Percentiles rank a stretch among this genome's conserved stretches.
These are phyloP conservation scores for Earliella scabrosa DNA, from an alignment of 1,284 basidiomycete genomes.

Conservation along the genomic window DNA sequence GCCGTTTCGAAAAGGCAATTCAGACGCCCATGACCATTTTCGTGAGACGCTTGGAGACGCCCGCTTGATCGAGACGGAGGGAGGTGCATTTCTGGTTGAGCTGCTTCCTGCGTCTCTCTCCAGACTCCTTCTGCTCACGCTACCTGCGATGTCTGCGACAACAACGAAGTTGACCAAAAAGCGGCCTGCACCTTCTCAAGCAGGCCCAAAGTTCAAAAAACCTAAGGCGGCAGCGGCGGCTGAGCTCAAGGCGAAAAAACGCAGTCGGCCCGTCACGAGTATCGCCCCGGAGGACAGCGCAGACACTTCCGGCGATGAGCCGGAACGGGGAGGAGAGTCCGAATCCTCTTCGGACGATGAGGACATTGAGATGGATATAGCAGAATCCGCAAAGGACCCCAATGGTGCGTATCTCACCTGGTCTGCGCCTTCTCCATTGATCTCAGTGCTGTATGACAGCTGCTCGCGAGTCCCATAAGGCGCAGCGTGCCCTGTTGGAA, in stretches of 20 bases:
- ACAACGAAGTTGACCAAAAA: conserved; percentile 45
- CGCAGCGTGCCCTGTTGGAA: conserved; percentile 62
- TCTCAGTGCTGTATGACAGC: conserved; percentile 38
- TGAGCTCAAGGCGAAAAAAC: conserved; percentile 44
- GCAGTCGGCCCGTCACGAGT: conserved; percentile 57
- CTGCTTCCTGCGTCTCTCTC: no score
- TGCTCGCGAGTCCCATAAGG: conserved; percentile 67
- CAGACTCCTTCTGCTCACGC: no score
- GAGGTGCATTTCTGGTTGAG: no score
- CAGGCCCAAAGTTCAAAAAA: conserved; percentile 58
- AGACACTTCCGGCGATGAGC: conserved; percentile 41
- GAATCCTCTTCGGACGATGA: no score
- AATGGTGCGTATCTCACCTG: conserved; percentile 49
- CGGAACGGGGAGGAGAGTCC: no score
- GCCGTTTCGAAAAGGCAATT: no score
- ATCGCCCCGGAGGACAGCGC: conserved; percentile 34
- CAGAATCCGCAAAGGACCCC: conserved; percentile 46
- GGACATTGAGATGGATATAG: conserved; percentile 21
- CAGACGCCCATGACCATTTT: no score
- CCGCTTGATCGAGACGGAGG: no score
- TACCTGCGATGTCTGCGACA: conserved; percentile 11
- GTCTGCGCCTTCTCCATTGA: neutral
- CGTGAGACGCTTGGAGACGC: no score
- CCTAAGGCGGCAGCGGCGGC: conserved; percentile 41
- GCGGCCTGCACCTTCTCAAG: conserved; percentile 48